A percentile compares a stretch with the other conserved stretches of the same genome.
Evolutionary conservation across 1,284 basidiomycete species (phyloP).

Genomic region (Stygiomarasmius scandens): DNA sequence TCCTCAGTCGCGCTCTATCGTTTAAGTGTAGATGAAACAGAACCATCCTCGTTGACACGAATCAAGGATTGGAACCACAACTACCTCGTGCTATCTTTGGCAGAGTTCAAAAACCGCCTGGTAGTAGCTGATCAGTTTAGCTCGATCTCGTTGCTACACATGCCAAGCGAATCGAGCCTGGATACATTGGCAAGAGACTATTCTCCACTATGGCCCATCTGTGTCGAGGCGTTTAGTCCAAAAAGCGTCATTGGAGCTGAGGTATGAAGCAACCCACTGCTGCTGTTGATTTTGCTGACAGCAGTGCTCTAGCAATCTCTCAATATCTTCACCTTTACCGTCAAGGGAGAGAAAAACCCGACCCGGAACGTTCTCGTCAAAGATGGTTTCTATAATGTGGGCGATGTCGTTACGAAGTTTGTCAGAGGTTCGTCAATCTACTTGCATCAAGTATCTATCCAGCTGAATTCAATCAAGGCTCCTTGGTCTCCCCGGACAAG

Average conservation of each 20-base stretch:
- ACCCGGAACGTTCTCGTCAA: conserved; percentile 54
- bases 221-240: conserved; percentile 55
- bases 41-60: conserved; percentile 41
- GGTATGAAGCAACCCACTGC: conserved; percentile 44
- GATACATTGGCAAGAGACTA: conserved; percentile 76
- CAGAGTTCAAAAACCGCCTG: conserved; percentile 51
- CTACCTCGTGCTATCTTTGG: conserved; percentile 73
- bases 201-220: conserved; percentile 72
- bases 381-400: conserved; percentile 67
- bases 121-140: conserved; percentile 82
- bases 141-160: conserved; percentile 75
- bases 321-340: conserved; percentile 75
- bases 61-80: conserved; percentile 76
- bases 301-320: conserved; percentile 57
- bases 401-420: conserved; percentile 74
- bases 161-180: conserved; percentile 49
- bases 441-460: not conserved
- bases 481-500: conserved; percentile 39
- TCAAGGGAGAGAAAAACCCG: conserved; percentile 44
- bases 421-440: conserved; percentile 50
- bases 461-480: conserved; percentile 39
- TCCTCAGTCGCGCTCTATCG: conserved; percentile 63
- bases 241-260: conserved; percentile 75
- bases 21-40: conserved; percentile 36
- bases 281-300: conserved; percentile 8